These are phyloP conservation scores for Talaromyces sp. DNA, from an alignment of 2,329 filamentous ascomycete genomes.

Conservation along the genomic window DNA sequence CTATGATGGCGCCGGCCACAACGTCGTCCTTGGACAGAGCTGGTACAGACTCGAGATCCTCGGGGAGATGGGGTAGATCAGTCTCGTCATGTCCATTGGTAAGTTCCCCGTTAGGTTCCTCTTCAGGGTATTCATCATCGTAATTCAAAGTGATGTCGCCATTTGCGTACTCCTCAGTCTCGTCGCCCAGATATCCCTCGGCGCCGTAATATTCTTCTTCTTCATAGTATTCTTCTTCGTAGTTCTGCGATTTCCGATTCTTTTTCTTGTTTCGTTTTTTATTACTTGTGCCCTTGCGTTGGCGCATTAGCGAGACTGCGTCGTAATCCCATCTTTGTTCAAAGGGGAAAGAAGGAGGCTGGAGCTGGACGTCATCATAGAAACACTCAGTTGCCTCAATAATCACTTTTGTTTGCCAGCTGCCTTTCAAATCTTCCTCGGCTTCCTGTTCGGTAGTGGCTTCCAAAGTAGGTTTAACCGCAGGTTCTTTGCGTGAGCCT, in stretches of 20 bases:
- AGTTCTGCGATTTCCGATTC: conserved; percentile 46
- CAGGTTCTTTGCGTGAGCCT: conserved; percentile 26
- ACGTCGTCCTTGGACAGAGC: conserved; percentile 29
- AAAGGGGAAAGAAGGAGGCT: conserved; percentile 16
- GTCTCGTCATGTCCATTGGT: conserved; percentile 28
- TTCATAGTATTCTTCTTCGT: conserved; percentile 21
- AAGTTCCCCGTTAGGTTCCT: conserved; percentile 7
- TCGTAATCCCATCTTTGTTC: conserved; percentile 82
- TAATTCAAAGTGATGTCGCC: conserved; percentile 32
- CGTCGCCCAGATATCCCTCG: conserved; percentile 40
- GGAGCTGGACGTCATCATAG: conserved; percentile 35
- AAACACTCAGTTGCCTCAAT: conserved; percentile 81
- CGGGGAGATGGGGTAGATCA: conserved; percentile 45
- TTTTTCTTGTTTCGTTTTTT: conserved; percentile 42
- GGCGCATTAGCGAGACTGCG: conserved; percentile 49
- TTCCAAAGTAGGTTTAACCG: conserved; percentile 19
- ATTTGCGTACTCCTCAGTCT: conserved; percentile 29
- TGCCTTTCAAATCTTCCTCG: conserved; percentile 48
- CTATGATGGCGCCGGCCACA: conserved; percentile 37
- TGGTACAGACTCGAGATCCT: conserved; percentile 62
- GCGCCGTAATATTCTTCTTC: conserved; percentile 39
- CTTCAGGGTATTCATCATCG: conserved; percentile 32
- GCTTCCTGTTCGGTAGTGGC: conserved; percentile 18
- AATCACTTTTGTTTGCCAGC: conserved; percentile 69
- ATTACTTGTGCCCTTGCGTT: conserved; percentile 26